These are phyloP conservation scores for Lenzites betulinus DNA, from an alignment of 768 basidiomycete species.

Conservation along the genomic window DNA sequence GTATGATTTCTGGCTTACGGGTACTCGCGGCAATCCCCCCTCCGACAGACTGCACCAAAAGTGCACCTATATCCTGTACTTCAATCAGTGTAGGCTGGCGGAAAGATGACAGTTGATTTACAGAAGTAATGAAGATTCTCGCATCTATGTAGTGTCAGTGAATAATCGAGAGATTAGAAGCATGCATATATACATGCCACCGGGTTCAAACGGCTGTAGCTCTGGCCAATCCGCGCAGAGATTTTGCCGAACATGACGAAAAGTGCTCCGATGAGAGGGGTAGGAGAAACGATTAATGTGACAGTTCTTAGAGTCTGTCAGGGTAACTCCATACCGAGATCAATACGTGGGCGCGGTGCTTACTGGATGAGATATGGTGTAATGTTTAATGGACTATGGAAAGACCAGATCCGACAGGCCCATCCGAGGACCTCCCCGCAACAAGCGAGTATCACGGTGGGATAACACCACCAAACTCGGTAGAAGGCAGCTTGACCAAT, in stretches of 20 bases:
- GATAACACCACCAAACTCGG: neutral
- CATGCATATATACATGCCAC: neutral
- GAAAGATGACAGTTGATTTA: neutral
- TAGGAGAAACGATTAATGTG: conserved; percentile 26
- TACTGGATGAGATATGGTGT: neutral
- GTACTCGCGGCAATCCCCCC: neutral
- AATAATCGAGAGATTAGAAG: neutral
- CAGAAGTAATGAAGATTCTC: neutral
- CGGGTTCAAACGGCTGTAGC: conserved; percentile 1
- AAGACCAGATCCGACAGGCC: neutral
- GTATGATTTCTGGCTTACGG: neutral
- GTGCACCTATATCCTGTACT: neutral
- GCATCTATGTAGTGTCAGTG: neutral
- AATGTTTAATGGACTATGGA: neutral
- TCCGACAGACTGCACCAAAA: neutral
- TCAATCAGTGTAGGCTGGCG: neutral
- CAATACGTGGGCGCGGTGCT: neutral
- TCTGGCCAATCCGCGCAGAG: neutral
- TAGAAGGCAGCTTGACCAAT: neutral
- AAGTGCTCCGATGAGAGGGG: conserved; percentile 1
- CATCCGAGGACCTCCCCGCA: neutral
- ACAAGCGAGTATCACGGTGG: neutral
- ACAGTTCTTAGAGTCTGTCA: conserved; percentile 29
- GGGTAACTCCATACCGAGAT: neutral
- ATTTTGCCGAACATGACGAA: conserved; percentile 7